Base-by-base conservation (phyloP, 805 yeast genomes). In the Danielia oregonensis region DNA sequence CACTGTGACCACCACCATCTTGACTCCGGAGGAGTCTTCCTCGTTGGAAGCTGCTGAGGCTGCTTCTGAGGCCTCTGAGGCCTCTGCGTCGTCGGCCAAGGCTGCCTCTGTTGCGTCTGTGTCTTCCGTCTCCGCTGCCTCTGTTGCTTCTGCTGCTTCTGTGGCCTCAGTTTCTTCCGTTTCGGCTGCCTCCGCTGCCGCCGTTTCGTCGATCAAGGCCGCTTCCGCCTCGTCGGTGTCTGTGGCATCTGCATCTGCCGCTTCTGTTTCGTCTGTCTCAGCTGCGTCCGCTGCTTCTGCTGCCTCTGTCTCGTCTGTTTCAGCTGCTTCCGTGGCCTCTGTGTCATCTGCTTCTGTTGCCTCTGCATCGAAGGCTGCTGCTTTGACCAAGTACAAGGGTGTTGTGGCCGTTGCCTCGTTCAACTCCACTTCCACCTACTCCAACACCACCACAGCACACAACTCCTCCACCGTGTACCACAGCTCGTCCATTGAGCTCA, bases 31-130 rank as follows among this genome's bases (percentile, higher is more conserved):
- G 30, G 50, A 49, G 16, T 39, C 61, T 16, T 54, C 36, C 32
- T 60, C 49, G 18, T 53, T 63, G 4, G 55, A 37, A 6, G 57
- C 59, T 38, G 46, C 57, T 17, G 59, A 40, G 35, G 54, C 61
- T 19, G 43, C 46, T 32, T 33, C 49, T 11, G 43, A 40, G 16
- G 64, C 64, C 6, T 26, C 40, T 26, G 26, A 46, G 17, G 32
- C 30, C 19, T 30, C 39, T 12, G 29, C 40, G n/a, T 30, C 39
- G 15, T 32, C 29, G 6, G 26, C 22, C n/a, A 10, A 42, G 14
- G 13, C 34, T 16, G 32, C 36, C 14, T 29, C 39, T 24, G 18
- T 39, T 40, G 44, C 44, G 7, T 49, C 46, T 21, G 42, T 38
- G 25, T 54, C 42, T 17, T 37, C 43, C 17, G 37, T 46, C 7